Percentiles rank a stretch among this genome's conserved stretches.
Evolutionary conservation across 2,329 filamentous ascomycete species (phyloP).

Genomic region (Lachnellula suecica): DNA sequence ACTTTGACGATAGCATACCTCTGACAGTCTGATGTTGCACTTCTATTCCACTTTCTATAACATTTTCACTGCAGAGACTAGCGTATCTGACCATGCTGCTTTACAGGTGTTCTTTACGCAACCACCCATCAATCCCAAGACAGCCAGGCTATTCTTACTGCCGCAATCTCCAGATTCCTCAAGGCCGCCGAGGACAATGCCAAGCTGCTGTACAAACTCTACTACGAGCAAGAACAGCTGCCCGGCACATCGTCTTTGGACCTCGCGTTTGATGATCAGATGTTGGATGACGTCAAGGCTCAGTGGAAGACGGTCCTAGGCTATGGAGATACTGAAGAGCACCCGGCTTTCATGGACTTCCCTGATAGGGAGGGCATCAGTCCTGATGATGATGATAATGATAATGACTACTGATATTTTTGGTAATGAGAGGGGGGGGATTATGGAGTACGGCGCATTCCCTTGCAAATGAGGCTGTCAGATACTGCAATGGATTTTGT

Average conservation of each 20-base stretch:
- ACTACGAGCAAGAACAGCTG: slow-evolving; percentile 51
- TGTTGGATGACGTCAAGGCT: slow-evolving; percentile 64
- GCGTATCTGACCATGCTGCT: slow-evolving; percentile 17
- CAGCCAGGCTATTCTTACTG: slow-evolving; percentile 25
- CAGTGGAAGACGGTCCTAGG: slow-evolving; percentile 66
- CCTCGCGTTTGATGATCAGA: slow-evolving; percentile 71
- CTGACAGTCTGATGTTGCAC: slow-evolving; percentile 81
- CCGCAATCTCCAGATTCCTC: slow-evolving; percentile 44
- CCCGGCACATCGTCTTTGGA: slow-evolving; percentile 49
- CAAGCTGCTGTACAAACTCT: slow-evolving; percentile 49
- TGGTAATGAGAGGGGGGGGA: background rate
- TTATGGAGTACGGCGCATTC: too few relatives aligned
- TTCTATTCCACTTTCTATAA: slow-evolving; percentile 17
- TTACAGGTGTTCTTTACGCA: slow-evolving; percentile 35
- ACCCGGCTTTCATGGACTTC: slow-evolving; percentile 70
- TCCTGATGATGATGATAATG: slow-evolving; percentile 59
- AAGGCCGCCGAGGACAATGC: slow-evolving; percentile 31
- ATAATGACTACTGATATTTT: slow-evolving; percentile 23
- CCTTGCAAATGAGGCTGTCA: too few relatives aligned
- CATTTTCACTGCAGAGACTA: slow-evolving; percentile 7
- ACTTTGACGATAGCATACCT: slow-evolving; percentile 82
- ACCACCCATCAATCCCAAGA: slow-evolving; percentile 22
- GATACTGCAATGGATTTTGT: too few relatives aligned
- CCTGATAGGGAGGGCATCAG: slow-evolving; percentile 66
- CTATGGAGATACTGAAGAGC: slow-evolving; percentile 36